These are phyloP conservation scores for Sporodiniella umbellata DNA, from an alignment of 371 early-diverging fungal genomes.

Conservation along the genomic window DNA sequence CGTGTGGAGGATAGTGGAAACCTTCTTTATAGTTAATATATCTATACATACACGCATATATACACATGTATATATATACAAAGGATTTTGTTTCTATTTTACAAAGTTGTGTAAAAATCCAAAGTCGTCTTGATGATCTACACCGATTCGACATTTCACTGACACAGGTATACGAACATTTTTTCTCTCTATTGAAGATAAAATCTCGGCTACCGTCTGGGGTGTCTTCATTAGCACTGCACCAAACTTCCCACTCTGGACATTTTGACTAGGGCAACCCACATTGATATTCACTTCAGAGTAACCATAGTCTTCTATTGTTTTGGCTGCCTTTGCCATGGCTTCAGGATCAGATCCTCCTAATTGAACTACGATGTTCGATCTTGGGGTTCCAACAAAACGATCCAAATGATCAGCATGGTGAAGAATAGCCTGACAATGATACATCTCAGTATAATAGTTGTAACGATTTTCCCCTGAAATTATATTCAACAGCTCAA, in stretches of 20 bases:
- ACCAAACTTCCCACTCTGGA: conserved; percentile 68
- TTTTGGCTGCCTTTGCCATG: conserved; percentile 51
- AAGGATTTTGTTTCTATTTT: not conserved
- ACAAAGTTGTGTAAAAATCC: conserved; percentile 63
- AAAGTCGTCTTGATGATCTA: conserved; percentile 67
- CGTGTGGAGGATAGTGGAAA: conserved; percentile 34
- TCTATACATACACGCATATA: no score
- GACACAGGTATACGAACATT: conserved; percentile 57
- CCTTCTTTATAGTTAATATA: no score
- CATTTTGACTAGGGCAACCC: conserved; percentile 76
- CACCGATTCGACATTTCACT: conserved; percentile 76
- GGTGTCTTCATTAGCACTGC: conserved; percentile 77
- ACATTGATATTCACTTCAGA: conserved; percentile 70
- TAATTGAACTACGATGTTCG: conserved; percentile 59
- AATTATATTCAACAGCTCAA: conserved; percentile 67
- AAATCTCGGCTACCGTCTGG: conserved; percentile 52
- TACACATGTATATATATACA: no score
- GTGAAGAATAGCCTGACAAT: conserved; percentile 64
- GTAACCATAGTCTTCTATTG: conserved; percentile 51
- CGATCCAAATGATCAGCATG: conserved; percentile 37
- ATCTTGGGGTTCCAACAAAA: conserved; percentile 51
- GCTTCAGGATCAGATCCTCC: conserved; percentile 55
- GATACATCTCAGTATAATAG: conserved; percentile 80
- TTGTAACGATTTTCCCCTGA: conserved; percentile 52
- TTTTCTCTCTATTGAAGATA: conserved; percentile 50